A percentile compares a stretch with the other conserved stretches of the same genome.
Evolutionary conservation across 2,329 filamentous ascomycete genomes (phyloP).

Genomic region (Helicocarpus griseus): DNA sequence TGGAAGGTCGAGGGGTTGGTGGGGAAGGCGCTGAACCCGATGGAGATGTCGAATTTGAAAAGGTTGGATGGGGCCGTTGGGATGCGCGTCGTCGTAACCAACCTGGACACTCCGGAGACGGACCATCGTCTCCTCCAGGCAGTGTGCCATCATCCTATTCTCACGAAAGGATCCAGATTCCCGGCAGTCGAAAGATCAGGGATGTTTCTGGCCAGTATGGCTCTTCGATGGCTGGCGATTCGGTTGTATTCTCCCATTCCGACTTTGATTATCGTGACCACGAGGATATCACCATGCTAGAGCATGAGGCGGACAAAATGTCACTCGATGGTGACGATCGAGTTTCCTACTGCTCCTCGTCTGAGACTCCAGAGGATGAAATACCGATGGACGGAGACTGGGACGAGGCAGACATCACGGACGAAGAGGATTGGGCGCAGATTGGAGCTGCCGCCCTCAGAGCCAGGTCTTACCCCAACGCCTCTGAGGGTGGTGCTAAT

Average conservation of each 20-base stretch:
- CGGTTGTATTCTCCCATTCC: constrained; percentile 63
- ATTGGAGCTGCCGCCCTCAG: constrained; percentile 80
- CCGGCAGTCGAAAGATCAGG: constrained; percentile 24
- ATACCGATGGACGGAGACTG: constrained; percentile 60
- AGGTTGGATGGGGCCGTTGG: constrained; percentile 97
- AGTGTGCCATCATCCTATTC: constrained; percentile 40
- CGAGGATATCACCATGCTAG: constrained; percentile 57
- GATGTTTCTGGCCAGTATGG: constrained; percentile 37
- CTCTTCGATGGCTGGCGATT: constrained; percentile 59
- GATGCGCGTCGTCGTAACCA: constrained; percentile 69
- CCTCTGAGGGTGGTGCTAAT: constrained; percentile 29
- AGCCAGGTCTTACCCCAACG: constrained; percentile 46
- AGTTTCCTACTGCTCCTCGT: constrained; percentile 58
- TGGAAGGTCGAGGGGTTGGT: constrained; percentile 65
- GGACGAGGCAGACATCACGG: constrained; percentile 78
- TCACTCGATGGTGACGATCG: constrained; percentile 61
- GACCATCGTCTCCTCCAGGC: constrained; percentile 33
- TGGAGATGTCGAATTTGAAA: constrained; percentile 62
- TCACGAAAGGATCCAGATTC: constrained; percentile 40
- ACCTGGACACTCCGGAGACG: constrained; percentile 27
- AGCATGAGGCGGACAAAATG: constrained; percentile 91
- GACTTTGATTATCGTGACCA: constrained; percentile 53
- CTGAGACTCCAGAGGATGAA: constrained; percentile 57
- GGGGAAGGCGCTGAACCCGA: constrained; percentile 45
- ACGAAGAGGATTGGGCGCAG: constrained; percentile 91